Percentiles rank a stretch among this genome's conserved stretches.
Evolutionary conservation across 345 rosid genomes (phyloP).

Genomic region (Eucalyptus victrix): DNA sequence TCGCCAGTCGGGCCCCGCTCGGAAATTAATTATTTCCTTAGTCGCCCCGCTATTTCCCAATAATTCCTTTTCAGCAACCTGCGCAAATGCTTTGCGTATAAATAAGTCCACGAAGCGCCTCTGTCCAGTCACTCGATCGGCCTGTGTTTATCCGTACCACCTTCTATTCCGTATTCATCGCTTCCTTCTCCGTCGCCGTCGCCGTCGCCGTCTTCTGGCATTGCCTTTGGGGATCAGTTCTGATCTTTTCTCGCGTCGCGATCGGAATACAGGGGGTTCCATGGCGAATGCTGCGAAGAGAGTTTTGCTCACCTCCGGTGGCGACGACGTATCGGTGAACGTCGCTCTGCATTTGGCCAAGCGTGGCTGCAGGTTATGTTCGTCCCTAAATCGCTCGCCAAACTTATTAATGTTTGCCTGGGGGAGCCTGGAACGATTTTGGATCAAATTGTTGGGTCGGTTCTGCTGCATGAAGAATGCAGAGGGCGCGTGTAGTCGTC

Average conservation of each 20-base stretch:
- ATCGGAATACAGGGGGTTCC: not conserved
- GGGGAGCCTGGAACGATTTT: not conserved
- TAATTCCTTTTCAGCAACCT: not conserved
- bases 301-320: constrained; percentile 72
- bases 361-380: constrained; percentile 65
- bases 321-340: constrained; percentile 56
- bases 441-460: not conserved
- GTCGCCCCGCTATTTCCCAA: not conserved
- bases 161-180: not conserved
- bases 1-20: not conserved
- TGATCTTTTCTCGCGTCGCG: not conserved
- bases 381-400: not conserved
- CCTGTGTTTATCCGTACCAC: not conserved
- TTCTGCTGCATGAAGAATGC: not conserved
- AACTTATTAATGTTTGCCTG: not conserved
- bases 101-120: not conserved
- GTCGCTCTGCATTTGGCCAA: constrained; percentile 67
- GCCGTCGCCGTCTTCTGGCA: not conserved
- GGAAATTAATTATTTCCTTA: not conserved
- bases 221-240: not conserved
- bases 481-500: not conserved
- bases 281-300: constrained; percentile 18
- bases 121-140: not conserved
- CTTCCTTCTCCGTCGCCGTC: not conserved
- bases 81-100: not conserved